A percentile compares a stretch with the other conserved stretches of the same genome.
These are phyloP conservation scores for Phytophthora lateralis DNA, from an alignment of 352 stramenopile species.

Conservation along the genomic window DNA sequence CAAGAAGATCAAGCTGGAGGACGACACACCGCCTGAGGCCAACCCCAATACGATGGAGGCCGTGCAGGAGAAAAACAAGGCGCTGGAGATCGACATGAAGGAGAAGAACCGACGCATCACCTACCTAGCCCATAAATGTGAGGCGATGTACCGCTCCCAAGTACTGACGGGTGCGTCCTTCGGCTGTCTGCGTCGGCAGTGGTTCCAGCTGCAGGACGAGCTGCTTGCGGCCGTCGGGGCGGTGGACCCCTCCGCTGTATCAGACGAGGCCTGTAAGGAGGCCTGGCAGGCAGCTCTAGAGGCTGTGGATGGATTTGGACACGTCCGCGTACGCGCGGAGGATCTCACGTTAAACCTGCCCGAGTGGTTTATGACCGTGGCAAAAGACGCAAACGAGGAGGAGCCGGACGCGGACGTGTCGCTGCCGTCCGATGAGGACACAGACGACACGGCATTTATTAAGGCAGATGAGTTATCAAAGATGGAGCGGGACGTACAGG, in stretches of 20 bases:
- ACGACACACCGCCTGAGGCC: constrained; percentile 62
- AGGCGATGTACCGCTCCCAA: constrained; percentile 64
- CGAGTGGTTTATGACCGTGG: constrained; percentile 77
- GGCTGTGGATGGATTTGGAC: constrained; percentile 49
- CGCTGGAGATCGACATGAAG: constrained; percentile 71
- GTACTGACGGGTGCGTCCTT: constrained; percentile 57
- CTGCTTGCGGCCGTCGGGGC: constrained; percentile 35
- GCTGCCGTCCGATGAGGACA: constrained; percentile 37
- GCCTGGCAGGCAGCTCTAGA: constrained; percentile 42
- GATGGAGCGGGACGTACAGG: constrained; percentile 45
- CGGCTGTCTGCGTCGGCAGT: constrained; percentile 63
- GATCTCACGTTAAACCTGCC: constrained; percentile 61
- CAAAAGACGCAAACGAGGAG: constrained; percentile 48
- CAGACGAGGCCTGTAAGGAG: constrained; percentile 24
- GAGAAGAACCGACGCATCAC: constrained; percentile 86
- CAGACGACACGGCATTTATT: constrained; percentile 30
- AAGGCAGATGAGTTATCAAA: constrained; percentile 44
- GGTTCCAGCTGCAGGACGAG: constrained; percentile 74
- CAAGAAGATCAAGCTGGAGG: constrained; percentile 78
- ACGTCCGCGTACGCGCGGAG: constrained; percentile 41
- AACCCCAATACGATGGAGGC: constrained; percentile 81
- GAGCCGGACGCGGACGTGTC: constrained; percentile 34
- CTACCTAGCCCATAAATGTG: constrained; percentile 71
- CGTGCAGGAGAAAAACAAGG: constrained; percentile 75
- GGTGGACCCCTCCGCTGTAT: constrained; percentile 21